These are phyloP conservation scores for Pseudonectria foliicola DNA, from an alignment of 2,329 filamentous ascomycete genomes.

Conservation along the genomic window DNA sequence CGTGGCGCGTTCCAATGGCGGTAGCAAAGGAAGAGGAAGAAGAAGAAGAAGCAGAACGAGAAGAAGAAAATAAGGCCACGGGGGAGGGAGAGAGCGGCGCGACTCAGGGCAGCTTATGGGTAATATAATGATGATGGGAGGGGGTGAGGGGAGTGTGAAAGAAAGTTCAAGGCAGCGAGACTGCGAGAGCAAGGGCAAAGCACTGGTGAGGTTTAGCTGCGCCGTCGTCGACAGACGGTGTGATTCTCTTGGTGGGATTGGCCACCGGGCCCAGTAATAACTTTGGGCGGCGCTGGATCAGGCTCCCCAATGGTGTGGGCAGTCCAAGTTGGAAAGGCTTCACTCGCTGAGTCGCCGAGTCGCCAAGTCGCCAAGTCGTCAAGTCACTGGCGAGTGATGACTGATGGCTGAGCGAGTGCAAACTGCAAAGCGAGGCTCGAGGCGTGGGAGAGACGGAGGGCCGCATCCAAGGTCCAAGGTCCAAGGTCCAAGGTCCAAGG, in stretches of 20 bases:
- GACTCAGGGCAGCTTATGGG: no score
- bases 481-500: no score
- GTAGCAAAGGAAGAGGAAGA: neutral
- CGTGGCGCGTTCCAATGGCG: neutral
- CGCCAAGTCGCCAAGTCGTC: no score
- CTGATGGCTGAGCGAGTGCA: no score
- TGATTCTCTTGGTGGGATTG: slow-evolving; percentile 7
- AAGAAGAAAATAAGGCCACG: no score
- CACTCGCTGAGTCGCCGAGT: neutral
- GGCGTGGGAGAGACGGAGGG: no score
- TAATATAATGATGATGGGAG: neutral
- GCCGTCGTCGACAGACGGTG: slow-evolving; percentile 11
- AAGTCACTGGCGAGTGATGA: no score
- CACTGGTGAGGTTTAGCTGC: slow-evolving; percentile 1
- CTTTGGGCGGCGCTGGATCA: slow-evolving; percentile 5
- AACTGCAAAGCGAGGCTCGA: no score
- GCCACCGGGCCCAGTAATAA: slow-evolving; percentile 7
- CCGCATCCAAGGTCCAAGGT: no score
- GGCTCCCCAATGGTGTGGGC: no score
- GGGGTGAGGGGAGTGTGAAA: neutral
- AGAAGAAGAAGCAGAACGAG: neutral
- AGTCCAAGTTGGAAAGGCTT: slow-evolving; percentile 1
- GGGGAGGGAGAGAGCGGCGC: no score
- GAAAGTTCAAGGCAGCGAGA: slow-evolving; percentile 2
- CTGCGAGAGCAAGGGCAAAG: slow-evolving; percentile 5